phyloP scores from a whole-genome alignment of 345 rosid species.

The Carallia brachiata region DNA sequence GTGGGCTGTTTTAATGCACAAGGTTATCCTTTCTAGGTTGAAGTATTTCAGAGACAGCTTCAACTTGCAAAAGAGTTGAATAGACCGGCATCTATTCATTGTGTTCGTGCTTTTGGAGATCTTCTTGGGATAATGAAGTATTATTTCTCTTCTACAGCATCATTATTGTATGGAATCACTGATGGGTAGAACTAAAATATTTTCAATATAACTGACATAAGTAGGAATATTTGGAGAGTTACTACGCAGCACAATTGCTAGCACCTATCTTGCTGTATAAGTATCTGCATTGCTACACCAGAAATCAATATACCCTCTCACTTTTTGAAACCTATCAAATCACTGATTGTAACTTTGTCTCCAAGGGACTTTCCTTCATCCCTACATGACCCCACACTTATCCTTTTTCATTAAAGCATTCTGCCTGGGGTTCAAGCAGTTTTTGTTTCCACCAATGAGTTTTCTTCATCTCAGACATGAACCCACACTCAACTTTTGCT shows the following conservation, averaged over 20 bases:
- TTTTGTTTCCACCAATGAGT: too few species aligned
- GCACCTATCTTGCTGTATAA: neutral
- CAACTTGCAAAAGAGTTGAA: conserved; percentile 81
- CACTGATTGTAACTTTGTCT: neutral
- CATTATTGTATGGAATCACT: neutral
- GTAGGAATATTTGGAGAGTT: neutral
- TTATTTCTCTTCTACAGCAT: neutral
- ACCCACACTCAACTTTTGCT: too few species aligned
- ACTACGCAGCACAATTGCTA: neutral
- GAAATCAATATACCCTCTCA: neutral
- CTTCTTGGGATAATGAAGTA: conserved; percentile 81
- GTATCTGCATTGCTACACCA: neutral
- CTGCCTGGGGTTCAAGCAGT: too few species aligned
- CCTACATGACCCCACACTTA: neutral
- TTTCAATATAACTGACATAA: neutral
- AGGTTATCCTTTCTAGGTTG: conserved; percentile 34
- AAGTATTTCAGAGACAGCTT: conserved; percentile 76
- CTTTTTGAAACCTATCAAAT: neutral
- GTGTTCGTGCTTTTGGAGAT: conserved; percentile 89
- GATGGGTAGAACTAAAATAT: neutral
- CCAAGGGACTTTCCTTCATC: neutral
- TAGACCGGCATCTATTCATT: conserved; percentile 70
- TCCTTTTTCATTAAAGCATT: neutral
- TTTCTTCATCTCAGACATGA: too few species aligned
- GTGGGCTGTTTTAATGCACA: neutral